Base-by-base conservation (phyloP, 2,329 filamentous ascomycete species). In the Colletotrichum tropicale region DNA sequence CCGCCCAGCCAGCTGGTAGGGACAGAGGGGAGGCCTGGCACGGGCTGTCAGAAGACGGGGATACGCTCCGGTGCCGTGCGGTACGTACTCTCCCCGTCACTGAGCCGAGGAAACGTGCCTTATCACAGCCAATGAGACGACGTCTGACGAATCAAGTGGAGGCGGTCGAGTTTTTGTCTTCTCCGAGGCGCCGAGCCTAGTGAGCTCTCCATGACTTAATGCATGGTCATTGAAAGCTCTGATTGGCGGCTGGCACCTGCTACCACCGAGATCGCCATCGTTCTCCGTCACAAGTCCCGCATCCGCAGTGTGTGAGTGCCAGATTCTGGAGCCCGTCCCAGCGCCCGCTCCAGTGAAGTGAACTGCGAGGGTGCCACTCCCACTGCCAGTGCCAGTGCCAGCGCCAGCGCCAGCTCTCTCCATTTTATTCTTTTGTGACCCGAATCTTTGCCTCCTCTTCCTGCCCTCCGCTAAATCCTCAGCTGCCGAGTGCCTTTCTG, bases 191-290 rank as follows among this genome's bases (percentile, higher is more conserved):
- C 76, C 76, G 76, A 78, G 76, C 68, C 56, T n/a, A 55, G 21
- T 48, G 38, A 65, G 13, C 64, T 30, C 34, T 73, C 64, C 70
- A 75, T 75, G 70, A 75, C 74, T 74, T 75, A 74, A 75, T 75
- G 64, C 70, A 75, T 60, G 32, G 48, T 75, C 74, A 75, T 75
- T 72, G 75, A 72, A 65, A 52, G 56, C 64, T 58, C 34, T 71
- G 56, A 78, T 78, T 78, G 77, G 77, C 61, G 48, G 15, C 18
- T 24, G 36, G 26, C 60, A 21, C 30, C 36, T 55, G 21, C 64
- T 74, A 76, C 66, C 72, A 73, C 77, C 77, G 77, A 78, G 77
- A 78, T 78, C 77, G 77, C 75, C 75, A 69, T 75, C 61, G 58
- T 66, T 60, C 75, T 75, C 75, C 77, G 77, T 78, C 77, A 77